Conservation (phyloP, 2,329 filamentous ascomycete species). For the Hymenoscyphus scutula region DNA sequence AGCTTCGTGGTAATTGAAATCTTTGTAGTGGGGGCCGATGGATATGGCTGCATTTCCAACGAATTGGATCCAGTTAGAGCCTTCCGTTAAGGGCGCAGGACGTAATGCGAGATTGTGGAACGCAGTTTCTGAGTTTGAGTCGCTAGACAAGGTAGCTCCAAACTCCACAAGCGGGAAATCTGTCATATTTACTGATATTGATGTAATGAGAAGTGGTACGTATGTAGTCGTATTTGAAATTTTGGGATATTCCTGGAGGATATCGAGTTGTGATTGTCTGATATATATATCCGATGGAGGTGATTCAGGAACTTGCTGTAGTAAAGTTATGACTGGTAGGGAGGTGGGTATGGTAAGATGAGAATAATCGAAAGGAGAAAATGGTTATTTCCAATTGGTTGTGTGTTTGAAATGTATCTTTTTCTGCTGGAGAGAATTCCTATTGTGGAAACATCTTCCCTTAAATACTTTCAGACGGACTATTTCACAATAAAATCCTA, state of each 20-base stretch:
- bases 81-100: too few relatives aligned
- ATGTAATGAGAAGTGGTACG: not conserved
- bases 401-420: not conserved
- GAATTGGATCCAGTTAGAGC: too few relatives aligned
- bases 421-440: not conserved
- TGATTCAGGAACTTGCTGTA: not conserved
- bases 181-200: not conserved
- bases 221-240: not conserved
- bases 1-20: too few relatives aligned
- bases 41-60: too few relatives aligned
- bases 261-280: not conserved
- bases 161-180: not conserved
- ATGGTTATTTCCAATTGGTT: not conserved
- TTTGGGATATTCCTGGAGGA: not conserved
- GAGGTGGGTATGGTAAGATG: not conserved
- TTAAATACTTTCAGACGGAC: not conserved
- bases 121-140: not conserved
- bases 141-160: not conserved
- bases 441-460: not conserved
- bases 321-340: not conserved
- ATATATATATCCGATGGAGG: not conserved
- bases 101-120: not conserved
- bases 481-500: not conserved
- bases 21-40: too few relatives aligned
- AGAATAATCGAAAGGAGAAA: not conserved